These are phyloP conservation scores for Globisporangium irregulare DNA, from an alignment of 352 stramenopile species.

Conservation along the genomic window DNA sequence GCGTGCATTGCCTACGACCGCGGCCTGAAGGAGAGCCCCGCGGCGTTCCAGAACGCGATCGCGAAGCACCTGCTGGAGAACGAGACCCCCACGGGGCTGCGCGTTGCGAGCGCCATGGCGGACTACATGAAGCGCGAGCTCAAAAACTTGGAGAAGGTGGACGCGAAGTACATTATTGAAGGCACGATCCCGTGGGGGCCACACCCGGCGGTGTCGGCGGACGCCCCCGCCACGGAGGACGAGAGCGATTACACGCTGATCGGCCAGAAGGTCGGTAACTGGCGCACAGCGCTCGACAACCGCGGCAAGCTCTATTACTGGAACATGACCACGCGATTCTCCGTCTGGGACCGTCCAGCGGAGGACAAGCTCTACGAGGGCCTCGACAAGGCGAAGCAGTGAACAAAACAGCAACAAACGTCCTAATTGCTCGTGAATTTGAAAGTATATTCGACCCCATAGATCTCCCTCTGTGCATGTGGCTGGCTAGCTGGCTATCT, in stretches of 20 bases:
- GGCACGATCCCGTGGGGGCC: conserved; percentile 75
- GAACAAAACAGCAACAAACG: not conserved
- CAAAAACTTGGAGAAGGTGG: conserved; percentile 76
- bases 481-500: not conserved
- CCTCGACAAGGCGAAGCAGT: conserved; percentile 18
- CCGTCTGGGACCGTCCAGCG: conserved; percentile 70
- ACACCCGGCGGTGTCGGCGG: conserved; percentile 20
- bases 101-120: conserved; percentile 51
- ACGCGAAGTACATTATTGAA: conserved; percentile 63
- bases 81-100: conserved; percentile 52
- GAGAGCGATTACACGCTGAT: conserved; percentile 73
- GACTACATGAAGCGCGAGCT: conserved; percentile 80
- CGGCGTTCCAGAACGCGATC: conserved; percentile 53
- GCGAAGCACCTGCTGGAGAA: conserved; percentile 77
- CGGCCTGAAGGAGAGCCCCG: conserved; percentile 58
- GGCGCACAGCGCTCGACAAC: conserved; percentile 80
- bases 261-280: conserved; percentile 82
- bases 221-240: conserved; percentile 21
- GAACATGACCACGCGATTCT: conserved; percentile 83
- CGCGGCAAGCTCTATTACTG: conserved; percentile 87
- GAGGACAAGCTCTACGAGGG: conserved; percentile 58
- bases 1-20: conserved; percentile 95
- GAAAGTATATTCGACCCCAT: conserved; percentile 10
- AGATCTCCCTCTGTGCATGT: not conserved
- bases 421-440: conserved; percentile 13